These are phyloP conservation scores for Nemania sp. DNA, from an alignment of 2,329 filamentous ascomycete species.

Conservation along the genomic window DNA sequence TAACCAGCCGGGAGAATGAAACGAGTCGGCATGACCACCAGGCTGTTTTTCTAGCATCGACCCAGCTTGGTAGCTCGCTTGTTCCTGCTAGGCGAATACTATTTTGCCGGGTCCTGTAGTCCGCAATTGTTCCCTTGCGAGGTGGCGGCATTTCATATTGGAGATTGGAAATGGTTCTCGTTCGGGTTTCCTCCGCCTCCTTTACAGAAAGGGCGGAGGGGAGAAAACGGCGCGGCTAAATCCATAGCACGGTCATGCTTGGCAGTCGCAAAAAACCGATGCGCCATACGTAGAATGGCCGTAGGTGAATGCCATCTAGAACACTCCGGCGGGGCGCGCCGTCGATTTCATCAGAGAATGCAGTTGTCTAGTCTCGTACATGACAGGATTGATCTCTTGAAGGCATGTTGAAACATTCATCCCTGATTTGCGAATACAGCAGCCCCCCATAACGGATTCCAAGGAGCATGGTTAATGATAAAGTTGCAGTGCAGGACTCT, in stretches of 20 bases:
- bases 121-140: background rate
- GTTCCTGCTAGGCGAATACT: background rate
- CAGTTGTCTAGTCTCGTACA: background rate
- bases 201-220: conserved; percentile 10
- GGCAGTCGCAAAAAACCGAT: background rate
- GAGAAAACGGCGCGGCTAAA: conserved; percentile 24
- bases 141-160: conserved; percentile 9
- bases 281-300: background rate
- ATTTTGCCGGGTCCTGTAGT: conserved; percentile 24
- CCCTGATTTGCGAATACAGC: background rate
- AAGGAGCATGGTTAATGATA: background rate
- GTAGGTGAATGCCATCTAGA: background rate
- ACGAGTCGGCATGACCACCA: background rate
- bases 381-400: background rate
- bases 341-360: background rate
- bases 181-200: conserved; percentile 10
- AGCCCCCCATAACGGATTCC: background rate
- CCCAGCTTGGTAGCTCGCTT: background rate
- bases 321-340: background rate
- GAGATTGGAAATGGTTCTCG: conserved; percentile 1
- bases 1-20: conserved; percentile 12
- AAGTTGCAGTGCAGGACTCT: background rate
- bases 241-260: conserved; percentile 12
- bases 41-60: background rate
- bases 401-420: too few species aligned